Conservation (phyloP, 495 filamentous ascomycete genomes). For the Apodospora peruviana region DNA sequence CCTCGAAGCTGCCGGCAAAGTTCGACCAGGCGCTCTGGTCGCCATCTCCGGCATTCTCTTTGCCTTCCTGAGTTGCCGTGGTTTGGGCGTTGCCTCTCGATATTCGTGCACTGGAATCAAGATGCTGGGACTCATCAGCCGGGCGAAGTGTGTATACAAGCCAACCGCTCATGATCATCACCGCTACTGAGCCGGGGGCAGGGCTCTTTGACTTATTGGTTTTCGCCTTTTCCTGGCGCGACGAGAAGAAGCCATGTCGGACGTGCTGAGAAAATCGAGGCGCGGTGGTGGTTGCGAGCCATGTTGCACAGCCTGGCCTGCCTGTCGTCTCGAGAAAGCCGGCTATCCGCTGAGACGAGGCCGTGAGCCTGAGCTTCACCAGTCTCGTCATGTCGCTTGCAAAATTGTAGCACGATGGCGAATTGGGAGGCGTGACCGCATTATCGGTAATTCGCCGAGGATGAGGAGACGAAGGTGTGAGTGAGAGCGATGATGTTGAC, state of each 20-base stretch:
- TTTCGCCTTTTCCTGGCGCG: conserved; percentile 1
- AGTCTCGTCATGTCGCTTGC: background rate
- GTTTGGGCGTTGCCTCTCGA: background rate
- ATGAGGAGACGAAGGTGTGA: background rate
- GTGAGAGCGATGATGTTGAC: background rate
- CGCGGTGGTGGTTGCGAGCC: background rate
- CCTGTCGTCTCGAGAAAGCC: too few species aligned
- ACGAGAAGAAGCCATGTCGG: conserved; percentile 9
- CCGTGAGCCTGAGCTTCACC: background rate
- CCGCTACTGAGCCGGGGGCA: conserved; percentile 13
- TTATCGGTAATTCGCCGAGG: background rate
- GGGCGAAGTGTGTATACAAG: conserved; percentile 40
- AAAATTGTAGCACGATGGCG: background rate
- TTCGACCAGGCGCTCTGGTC: conserved; percentile 50
- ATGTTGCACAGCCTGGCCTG: background rate
- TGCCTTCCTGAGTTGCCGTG: conserved; percentile 1
- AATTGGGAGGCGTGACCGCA: background rate
- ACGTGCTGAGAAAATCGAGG: conserved; percentile 1
- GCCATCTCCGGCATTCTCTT: conserved; percentile 5
- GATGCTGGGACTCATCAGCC: conserved; percentile 28
- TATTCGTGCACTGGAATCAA: conserved; percentile 8
- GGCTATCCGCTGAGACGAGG: background rate
- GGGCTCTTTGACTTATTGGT: conserved; percentile 8
- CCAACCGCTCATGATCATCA: conserved; percentile 29
- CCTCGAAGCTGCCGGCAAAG: conserved; percentile 54